A percentile compares a stretch with the other conserved stretches of the same genome.
These are phyloP conservation scores for Przewalskia tangutica DNA, from an alignment of 257 asterid genomes.

Conservation along the genomic window DNA sequence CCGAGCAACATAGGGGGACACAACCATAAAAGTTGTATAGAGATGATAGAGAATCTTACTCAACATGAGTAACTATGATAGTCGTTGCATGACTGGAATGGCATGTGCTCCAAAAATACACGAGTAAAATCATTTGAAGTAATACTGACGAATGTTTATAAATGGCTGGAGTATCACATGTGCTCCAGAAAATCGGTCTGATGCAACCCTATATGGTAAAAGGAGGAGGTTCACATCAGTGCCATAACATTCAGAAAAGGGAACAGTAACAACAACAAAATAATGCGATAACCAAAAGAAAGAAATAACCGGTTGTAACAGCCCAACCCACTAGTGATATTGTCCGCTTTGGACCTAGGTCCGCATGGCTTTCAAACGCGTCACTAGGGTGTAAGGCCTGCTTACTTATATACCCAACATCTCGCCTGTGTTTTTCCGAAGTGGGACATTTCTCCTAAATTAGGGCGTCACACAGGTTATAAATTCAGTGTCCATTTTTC, in stretches of 20 bases:
- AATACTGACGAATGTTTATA: background rate
- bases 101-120: background rate
- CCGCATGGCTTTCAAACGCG: too few species aligned
- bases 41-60: background rate
- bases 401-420: too few species aligned
- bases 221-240: background rate
- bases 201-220: background rate
- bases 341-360: too few species aligned
- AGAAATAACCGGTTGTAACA: too few species aligned
- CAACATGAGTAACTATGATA: background rate
- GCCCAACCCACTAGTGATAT: too few species aligned
- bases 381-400: too few species aligned
- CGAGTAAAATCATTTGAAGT: background rate
- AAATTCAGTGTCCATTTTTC: background rate
- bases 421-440: too few species aligned
- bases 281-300: too few species aligned
- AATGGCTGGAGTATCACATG: background rate
- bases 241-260: too few species aligned
- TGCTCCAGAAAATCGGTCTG: background rate
- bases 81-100: background rate
- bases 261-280: too few species aligned
- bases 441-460: too few species aligned
- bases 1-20: background rate
- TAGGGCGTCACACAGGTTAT: too few species aligned
- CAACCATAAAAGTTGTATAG: background rate